Evolutionary conservation across 495 filamentous ascomycete genomes (phyloP), one percentile per base, ranked within the genome.

Genomic region (Xylaria cubensis): DNA sequence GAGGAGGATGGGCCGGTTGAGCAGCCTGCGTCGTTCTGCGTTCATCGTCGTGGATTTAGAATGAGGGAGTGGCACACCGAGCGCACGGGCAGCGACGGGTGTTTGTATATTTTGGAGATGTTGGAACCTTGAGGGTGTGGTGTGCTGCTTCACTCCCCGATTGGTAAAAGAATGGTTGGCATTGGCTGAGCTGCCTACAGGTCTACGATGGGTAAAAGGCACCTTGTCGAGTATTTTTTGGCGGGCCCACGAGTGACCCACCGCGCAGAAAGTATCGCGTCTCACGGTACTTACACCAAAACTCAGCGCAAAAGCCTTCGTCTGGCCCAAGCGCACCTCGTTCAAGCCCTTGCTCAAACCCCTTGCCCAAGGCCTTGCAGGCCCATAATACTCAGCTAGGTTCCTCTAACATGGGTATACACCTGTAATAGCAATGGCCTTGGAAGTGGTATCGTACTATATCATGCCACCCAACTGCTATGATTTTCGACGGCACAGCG

Each of bases 1-100:
- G 29, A 79, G 77, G 12, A 78, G 74, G 39, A 79, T 79, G 41
- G 77, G 77, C 66, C 64, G 73, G 56, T 79, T 73, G 15, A 79
- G 71, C 53, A 79, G 64, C 39, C 56, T 41, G 56, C 71, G 71
- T 34, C 71, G 26, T 56, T 62, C 64, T 34, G 42, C 64, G 64
- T 68, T 73, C 65, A 73, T 73, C 10, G 58, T 64, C 10, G 58
- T 63, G 65, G 21, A 50, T 56, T 19, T 10, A 13, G 42, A 3
- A 51, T 48, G 12, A 5, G 46, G 5, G 9, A 9, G 13, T 41
- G 32, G 6, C n/a, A 21, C 63, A 48, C 42, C 15, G 15, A 29
- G 26, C 12, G 44, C 17, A 12, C 32, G 46, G 64, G 64, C 29
- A 24, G 29, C 29, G 7, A 46, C 64, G 13, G 61, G 64, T 19